phyloP scores from a whole-genome alignment of 2,329 filamentous ascomycete species.

The Nemania sp. region DNA sequence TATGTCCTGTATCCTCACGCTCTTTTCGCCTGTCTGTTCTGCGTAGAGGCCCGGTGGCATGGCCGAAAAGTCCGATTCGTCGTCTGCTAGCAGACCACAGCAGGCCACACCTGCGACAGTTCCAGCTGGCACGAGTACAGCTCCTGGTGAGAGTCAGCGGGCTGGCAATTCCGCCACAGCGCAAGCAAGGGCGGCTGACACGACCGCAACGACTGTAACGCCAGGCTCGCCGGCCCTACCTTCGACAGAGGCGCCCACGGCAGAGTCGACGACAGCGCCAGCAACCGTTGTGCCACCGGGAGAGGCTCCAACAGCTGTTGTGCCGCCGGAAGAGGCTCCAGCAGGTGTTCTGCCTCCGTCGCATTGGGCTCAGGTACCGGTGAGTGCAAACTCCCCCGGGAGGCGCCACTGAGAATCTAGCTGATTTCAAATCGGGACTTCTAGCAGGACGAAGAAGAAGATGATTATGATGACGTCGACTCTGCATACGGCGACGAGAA shows the following conservation, averaged over 20 bases:
- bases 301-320: not conserved
- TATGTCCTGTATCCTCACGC: not conserved
- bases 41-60: not conserved
- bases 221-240: slow-evolving; percentile 1
- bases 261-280: not conserved
- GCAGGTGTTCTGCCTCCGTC: slow-evolving; percentile 32
- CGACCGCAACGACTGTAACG: not conserved
- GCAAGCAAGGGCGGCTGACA: not conserved
- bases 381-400: slow-evolving; percentile 11
- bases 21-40: not conserved
- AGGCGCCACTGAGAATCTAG: not conserved
- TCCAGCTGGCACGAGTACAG: slow-evolving; percentile 8
- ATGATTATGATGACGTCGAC: slow-evolving; percentile 32
- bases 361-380: slow-evolving; percentile 34
- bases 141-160: slow-evolving; percentile 9
- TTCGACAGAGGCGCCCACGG: slow-evolving; percentile 4
- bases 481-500: slow-evolving; percentile 36
- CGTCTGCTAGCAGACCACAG: slow-evolving; percentile 13
- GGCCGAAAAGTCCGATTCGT: slow-evolving; percentile 14
- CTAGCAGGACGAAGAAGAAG: slow-evolving; percentile 15
- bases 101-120: slow-evolving; percentile 14
- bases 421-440: slow-evolving; percentile 6
- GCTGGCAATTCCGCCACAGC: not conserved
- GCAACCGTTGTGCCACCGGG: slow-evolving; percentile 1
- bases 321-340: not conserved